Evolutionary conservation across 257 asterid species (phyloP), one percentile per base, ranked within the genome.

Genomic region (Nicotiana otophora): DNA sequence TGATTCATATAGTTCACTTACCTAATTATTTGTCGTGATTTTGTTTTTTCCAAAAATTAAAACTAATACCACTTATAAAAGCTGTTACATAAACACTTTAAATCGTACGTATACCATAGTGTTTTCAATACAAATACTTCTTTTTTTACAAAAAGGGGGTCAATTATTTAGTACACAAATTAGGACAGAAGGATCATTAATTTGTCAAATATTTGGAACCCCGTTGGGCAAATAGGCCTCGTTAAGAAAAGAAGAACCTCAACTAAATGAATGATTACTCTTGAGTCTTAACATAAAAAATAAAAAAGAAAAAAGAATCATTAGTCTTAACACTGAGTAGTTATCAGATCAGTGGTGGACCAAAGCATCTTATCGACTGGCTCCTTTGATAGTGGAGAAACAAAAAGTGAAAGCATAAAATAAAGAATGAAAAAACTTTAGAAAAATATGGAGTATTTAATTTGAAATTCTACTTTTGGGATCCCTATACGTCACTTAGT

Each of bases 321-420:
- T 12, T n/a, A 11, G 36, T 46, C 78, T 46, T 34, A 23, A 7
- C 36, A 46, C 3, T 72, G 60, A 46, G 48, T 72, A 72, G 78
- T 72, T 72, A 72, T 72, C 60, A 72, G 28, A 6, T 72, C 10
- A 42, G 28, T 74, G 80, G 63, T 74, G 80, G 80, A 74, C 80
- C 42, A 48, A 48, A 74, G 80, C 23, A 74, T 74, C 80, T 74
- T 74, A 74, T 74, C 79, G 51, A 48, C 7, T 23, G 62, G 39
- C 80, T 74, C 80, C 80, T 74, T 51, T 74, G 80, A 74, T 74
- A 26, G 80, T 74, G 80, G 80, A 74, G 62, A 26, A 48, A 15
- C 8, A 42, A 42, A 53, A 53, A 53, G 19, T 42, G 17, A 74
- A 28, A 51, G 79, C 23, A 72, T 23, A 14, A 46, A 72, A 12